Evolutionary conservation across 202 grass and related monocot species (phyloP), one percentile per base, ranked within the genome.

Genomic region (Setaria italica): DNA sequence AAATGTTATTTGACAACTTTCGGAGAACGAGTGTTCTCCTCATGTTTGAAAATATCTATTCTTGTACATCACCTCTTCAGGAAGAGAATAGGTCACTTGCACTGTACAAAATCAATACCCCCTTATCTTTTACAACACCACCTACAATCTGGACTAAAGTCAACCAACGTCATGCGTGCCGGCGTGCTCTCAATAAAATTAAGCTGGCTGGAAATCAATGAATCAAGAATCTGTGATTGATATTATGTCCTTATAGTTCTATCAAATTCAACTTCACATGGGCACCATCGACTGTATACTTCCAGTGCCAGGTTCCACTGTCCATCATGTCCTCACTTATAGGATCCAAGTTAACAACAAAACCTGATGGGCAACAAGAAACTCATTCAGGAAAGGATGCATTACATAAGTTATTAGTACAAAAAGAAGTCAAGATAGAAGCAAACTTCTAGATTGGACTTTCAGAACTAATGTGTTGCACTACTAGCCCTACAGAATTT

Each of bases 251-350:
- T 87, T 86, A 92, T 70, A 86, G 46, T 39, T 92, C 82, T 82
- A 98, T 69, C 93, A 94, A 91, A 80, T 92, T 84, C 91, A 95
- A 91, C 68, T 94, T 85, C 62, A 99, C 88, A 79, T 91, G 81
- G 14, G 83, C 76, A 11, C 86, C 96, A 15, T 88, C 82, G 67
- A 89, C 43, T 54, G 78, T 59, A 59, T 95, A 99, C 78, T 95
- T 83, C 96, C 96, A 95, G 76, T 90, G 89, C 96, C 96, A 99
- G 50, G 88, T 89, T 62, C 96, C 90, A 14, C 62, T 88, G 63
- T 91, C 88, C 86, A 85, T 89, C 67, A 86, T 37, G 67, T 94
- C 85, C 19, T 89, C 49, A 5, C 32, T 67, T 82, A 96, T 91
- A 62, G 58, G 90, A 54, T 99, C 87, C 80, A 99, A 83, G 50